These are phyloP conservation scores for Erucastrum elatum DNA, from an alignment of 345 rosid species.

Conservation along the genomic window DNA sequence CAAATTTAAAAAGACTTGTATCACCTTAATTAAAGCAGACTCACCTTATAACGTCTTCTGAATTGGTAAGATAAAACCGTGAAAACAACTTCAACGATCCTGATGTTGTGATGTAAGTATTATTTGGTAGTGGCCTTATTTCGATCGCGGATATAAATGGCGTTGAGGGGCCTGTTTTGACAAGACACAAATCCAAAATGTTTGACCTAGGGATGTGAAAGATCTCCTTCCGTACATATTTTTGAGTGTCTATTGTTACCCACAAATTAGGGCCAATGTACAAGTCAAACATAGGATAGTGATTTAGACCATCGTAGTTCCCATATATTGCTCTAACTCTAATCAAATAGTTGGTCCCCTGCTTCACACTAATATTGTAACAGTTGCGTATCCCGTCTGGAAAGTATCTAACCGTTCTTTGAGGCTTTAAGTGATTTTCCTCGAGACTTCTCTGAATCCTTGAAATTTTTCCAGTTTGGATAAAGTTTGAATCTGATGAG, in stretches of 20 bases:
- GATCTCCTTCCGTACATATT: conserved; percentile 26
- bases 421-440: not conserved
- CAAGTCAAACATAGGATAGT: conserved; percentile 30
- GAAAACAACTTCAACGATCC: conserved; percentile 20
- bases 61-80: not conserved
- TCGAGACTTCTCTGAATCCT: not conserved
- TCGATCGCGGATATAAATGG: conserved; percentile 35
- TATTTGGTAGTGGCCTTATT: conserved; percentile 12
- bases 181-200: conserved; percentile 39
- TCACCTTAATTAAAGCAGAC: not conserved
- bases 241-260: conserved; percentile 5
- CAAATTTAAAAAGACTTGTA: not conserved
- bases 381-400: conserved; percentile 47
- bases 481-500: conserved; percentile 36
- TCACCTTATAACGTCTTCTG: not conserved
- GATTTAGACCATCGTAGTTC: conserved; percentile 32
- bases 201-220: conserved; percentile 14
- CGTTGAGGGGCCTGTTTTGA: conserved; percentile 28
- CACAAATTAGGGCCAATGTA: conserved; percentile 40
- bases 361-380: conserved; percentile 32
- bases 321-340: conserved; percentile 37
- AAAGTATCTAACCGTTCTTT: conserved; percentile 35
- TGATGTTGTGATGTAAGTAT: conserved; percentile 2
- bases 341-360: conserved; percentile 35
- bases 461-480: conserved; percentile 30